These are phyloP conservation scores for Ustanciosporium gigantosporum DNA, from an alignment of 1,284 basidiomycete species.

Conservation along the genomic window DNA sequence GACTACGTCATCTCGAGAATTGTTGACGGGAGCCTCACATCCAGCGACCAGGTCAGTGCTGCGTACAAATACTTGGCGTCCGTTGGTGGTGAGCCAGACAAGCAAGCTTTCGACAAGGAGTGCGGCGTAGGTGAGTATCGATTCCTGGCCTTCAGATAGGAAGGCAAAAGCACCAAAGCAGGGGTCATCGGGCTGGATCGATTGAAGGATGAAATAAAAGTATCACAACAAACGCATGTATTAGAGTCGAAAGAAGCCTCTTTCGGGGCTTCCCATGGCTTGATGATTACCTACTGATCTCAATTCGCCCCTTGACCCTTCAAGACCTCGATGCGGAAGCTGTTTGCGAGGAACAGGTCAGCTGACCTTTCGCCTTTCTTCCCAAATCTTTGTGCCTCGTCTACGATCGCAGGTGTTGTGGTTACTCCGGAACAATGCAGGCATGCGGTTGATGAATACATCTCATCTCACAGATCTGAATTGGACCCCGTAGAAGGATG, in stretches of 20 bases:
- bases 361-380: slow-evolving; percentile 19
- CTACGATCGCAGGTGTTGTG: slow-evolving; percentile 72
- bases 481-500: slow-evolving; percentile 62
- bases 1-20: slow-evolving; percentile 74
- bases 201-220: slow-evolving; percentile 37
- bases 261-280: slow-evolving; percentile 42
- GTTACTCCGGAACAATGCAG: slow-evolving; percentile 75
- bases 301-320: background rate
- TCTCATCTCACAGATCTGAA: slow-evolving; percentile 62
- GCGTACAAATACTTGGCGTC: slow-evolving; percentile 75
- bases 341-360: background rate
- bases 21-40: slow-evolving; percentile 74
- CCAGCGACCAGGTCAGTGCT: slow-evolving; percentile 77
- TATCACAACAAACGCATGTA: slow-evolving; percentile 56
- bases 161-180: too few relatives aligned
- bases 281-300: slow-evolving; percentile 23
- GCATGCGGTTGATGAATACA: slow-evolving; percentile 69
- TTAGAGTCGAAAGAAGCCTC: slow-evolving; percentile 44
- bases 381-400: background rate
- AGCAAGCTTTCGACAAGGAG: slow-evolving; percentile 74
- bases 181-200: background rate
- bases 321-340: too few relatives aligned
- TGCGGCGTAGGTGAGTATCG: slow-evolving; percentile 81
- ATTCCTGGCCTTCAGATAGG: background rate
- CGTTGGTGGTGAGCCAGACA: slow-evolving; percentile 68